Conservation (phyloP, 2,329 filamentous ascomycete species). For the Tolypocladium ovalisporum region DNA sequence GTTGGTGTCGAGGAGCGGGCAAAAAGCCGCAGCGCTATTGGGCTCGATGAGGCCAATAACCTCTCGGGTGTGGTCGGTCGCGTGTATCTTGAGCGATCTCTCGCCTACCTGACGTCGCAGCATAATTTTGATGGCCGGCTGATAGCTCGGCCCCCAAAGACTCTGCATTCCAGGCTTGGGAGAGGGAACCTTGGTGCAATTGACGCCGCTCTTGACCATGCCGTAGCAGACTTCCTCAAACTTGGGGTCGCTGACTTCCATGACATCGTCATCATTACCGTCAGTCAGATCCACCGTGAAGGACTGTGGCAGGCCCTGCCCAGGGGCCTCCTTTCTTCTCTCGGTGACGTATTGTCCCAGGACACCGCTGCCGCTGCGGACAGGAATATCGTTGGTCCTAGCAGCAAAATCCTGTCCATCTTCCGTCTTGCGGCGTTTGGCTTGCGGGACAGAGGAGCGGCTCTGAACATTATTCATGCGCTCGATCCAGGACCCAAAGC, state of each 20-base stretch:
- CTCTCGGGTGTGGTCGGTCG: slow-evolving; percentile 59
- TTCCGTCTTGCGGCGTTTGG: slow-evolving; percentile 55
- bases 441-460: slow-evolving; percentile 44
- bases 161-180: slow-evolving; percentile 52
- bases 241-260: slow-evolving; percentile 46
- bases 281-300: slow-evolving; percentile 49
- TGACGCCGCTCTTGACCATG: slow-evolving; percentile 58
- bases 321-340: slow-evolving; percentile 33
- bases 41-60: slow-evolving; percentile 69
- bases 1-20: slow-evolving; percentile 60
- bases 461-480: slow-evolving; percentile 64
- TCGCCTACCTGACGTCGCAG: slow-evolving; percentile 50
- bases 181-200: slow-evolving; percentile 56
- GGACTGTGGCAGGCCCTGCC: slow-evolving; percentile 15
- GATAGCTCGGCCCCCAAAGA: slow-evolving; percentile 47
- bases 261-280: slow-evolving; percentile 47
- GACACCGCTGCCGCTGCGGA: slow-evolving; percentile 38
- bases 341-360: slow-evolving; percentile 58
- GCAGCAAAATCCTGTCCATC: slow-evolving; percentile 31
- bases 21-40: slow-evolving; percentile 55
- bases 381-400: slow-evolving; percentile 15
- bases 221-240: slow-evolving; percentile 73
- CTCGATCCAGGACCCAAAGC: slow-evolving; percentile 57
- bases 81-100: slow-evolving; percentile 51
- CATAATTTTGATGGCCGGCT: slow-evolving; percentile 65